phyloP scores from a whole-genome alignment of 306 rosid species.

The Pterocarpus santalinus region DNA sequence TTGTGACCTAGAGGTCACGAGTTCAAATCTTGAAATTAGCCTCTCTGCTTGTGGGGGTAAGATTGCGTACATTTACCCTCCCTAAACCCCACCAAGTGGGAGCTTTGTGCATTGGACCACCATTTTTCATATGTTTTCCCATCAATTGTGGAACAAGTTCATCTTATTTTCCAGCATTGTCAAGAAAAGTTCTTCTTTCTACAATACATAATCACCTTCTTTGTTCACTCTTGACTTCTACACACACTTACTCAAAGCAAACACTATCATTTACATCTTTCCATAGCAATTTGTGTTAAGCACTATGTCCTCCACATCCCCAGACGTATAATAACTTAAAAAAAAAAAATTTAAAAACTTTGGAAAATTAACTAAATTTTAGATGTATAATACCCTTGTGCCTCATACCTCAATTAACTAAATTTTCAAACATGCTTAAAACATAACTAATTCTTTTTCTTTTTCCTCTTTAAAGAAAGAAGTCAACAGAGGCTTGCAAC shows the following conservation, averaged over 20 bases:
- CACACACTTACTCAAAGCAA: not conserved
- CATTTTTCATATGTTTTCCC: too few species aligned
- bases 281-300: not conserved
- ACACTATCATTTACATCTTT: slow-evolving; percentile 8
- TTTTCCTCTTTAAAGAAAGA: slow-evolving; percentile 3
- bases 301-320: not conserved
- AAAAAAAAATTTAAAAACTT: too few species aligned
- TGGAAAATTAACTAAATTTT: too few species aligned
- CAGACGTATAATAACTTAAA: slow-evolving; percentile 24
- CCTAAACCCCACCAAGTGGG: too few species aligned
- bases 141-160: slow-evolving; percentile 10
- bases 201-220: not conserved
- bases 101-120: too few species aligned
- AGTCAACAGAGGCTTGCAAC: slow-evolving; percentile 22
- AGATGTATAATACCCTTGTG: too few species aligned
- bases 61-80: too few species aligned
- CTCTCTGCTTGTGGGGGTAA: too few species aligned
- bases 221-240: slow-evolving; percentile 3
- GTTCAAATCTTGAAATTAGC: too few species aligned
- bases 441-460: not conserved
- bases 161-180: slow-evolving; percentile 18
- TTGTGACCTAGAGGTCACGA: too few species aligned
- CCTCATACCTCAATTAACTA: slow-evolving; percentile 1
- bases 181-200: not conserved
- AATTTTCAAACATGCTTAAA: slow-evolving; percentile 29